Percentiles rank a stretch among this genome's conserved stretches.
Conservation (phyloP, 73 alveolate species). For the Paramecium octaurelia region DNA sequence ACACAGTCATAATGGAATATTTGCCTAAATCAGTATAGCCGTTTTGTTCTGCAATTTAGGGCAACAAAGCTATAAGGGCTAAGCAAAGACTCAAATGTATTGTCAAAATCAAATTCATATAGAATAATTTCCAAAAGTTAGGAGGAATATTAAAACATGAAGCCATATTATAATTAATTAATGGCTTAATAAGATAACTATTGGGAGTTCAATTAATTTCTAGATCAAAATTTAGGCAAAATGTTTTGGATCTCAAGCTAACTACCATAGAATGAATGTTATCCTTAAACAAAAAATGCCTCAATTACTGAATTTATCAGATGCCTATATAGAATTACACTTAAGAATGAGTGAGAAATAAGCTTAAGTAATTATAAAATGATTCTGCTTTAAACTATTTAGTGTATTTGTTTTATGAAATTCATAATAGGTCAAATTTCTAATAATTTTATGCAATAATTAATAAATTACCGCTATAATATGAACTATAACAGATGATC, state of each 20-base stretch:
- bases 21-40: constrained; percentile 18
- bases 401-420: neutral
- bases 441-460: neutral
- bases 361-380: too few relatives aligned
- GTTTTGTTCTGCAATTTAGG: constrained; percentile 5
- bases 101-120: neutral
- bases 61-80: neutral
- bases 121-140: neutral
- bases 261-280: neutral
- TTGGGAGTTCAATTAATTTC: neutral
- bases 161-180: neutral
- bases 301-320: too few relatives aligned
- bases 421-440: neutral
- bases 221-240: neutral
- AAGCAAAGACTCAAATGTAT: neutral
- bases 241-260: neutral
- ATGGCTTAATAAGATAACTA: neutral
- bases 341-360: too few relatives aligned
- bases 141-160: neutral
- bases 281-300: neutral
- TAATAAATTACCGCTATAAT: neutral
- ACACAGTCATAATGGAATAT: neutral
- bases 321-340: neutral
- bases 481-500: too few relatives aligned
- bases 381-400: neutral